Evolutionary conservation across 1,139 yeast genomes (phyloP), one percentile per base, ranked within the genome.

Genomic region (Protomyces inouyei): DNA sequence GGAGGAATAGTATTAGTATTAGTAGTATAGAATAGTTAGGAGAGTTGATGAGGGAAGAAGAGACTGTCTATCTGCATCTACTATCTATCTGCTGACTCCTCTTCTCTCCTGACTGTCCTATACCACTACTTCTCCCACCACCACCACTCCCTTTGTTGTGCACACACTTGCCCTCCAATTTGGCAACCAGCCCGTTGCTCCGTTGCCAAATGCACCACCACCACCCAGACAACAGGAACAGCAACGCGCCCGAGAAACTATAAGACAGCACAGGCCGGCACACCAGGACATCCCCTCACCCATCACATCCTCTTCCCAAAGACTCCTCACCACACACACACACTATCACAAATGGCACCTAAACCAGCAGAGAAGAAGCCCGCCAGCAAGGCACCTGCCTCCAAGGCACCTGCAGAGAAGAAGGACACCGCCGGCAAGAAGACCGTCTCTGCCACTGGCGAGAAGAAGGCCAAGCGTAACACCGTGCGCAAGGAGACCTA

Each of bases 401-500:
- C 43, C 74, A 92, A 92, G 84, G 96, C 97, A 74, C 96, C 78
- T 55, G 96, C 96, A 81, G 96, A 88, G 80, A 91, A 92, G 87
- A 91, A 90, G 83, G 86, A 85, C 75, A 91, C 90, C 73, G 96
- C 96, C 77, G 93, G 92, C 86, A 93, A 92, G 85, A 91, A 97
- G 76, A 76, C 84, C 68, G 77, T 85, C 69, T 59, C 63, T 12
- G 74, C 74, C 67, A 77, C 88, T 70, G 85, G 88, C 68, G 95
- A 86, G 74, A 81, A 86, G 78, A 92, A 91, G 86, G 48, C 48
- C 48, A 92, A 89, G 91, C 91, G 96, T 85, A 78, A 91, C 74
- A 93, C 92, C 88, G 82, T 95, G 75, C 90, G 98, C 87, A 92
- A 91, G 88, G 98, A 93, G 82, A 91, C 98, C 70, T 93, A 92